Evolutionary conservation across 139 green algal species (phyloP).

Genomic region (Yamagishiella unicocca): DNA sequence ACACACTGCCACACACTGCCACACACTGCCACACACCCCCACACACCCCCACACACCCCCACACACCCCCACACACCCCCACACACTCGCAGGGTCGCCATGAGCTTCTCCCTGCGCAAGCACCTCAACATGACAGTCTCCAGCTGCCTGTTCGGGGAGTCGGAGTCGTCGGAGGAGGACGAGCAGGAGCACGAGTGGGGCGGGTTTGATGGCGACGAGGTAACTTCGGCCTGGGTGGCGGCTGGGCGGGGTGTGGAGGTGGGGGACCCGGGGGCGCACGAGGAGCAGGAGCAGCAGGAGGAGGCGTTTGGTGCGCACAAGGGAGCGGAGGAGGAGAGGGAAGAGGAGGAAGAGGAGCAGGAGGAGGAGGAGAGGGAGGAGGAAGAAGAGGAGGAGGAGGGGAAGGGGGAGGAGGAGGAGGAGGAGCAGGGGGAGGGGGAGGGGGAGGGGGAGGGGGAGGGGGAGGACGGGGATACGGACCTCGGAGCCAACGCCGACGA

Average conservation of each 20-base stretch:
- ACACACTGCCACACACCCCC: background rate
- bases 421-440: background rate
- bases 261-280: background rate
- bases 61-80: background rate
- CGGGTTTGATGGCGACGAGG: background rate
- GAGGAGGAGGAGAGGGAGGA: background rate
- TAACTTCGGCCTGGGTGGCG: background rate
- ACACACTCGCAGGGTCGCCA: background rate
- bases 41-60: background rate
- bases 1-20: background rate
- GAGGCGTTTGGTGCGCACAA: background rate
- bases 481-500: background rate
- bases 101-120: slow-evolving; percentile 31
- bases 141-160: slow-evolving; percentile 16
- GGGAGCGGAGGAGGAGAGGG: background rate
- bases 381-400: background rate
- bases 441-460: background rate
- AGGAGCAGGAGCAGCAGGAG: background rate
- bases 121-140: slow-evolving; percentile 29
- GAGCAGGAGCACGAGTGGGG: slow-evolving; percentile 2
- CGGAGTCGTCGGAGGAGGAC: background rate
- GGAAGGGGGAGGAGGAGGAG: background rate
- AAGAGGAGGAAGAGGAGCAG: background rate
- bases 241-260: background rate
- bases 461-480: background rate